Evolutionary conservation across 2,329 filamentous ascomycete species (phyloP).

Genomic region (Xylariales sp.): DNA sequence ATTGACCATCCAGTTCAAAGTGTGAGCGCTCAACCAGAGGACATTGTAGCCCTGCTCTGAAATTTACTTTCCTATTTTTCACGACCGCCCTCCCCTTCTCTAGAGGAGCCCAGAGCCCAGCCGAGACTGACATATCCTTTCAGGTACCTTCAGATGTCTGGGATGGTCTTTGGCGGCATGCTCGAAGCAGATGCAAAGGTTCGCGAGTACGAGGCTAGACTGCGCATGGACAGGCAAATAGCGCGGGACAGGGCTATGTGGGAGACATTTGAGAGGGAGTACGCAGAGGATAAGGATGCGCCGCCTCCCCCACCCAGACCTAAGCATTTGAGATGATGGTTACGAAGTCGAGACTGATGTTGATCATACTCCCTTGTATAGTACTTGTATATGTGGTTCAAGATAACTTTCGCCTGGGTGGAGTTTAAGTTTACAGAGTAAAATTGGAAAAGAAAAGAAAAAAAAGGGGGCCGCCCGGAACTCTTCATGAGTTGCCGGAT

Average conservation of each 20-base stretch:
- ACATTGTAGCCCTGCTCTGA: no score
- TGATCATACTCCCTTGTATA: no score
- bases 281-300: conserved; percentile 40
- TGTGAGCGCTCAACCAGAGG: conserved; percentile 60
- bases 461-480: no score
- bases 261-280: conserved; percentile 62
- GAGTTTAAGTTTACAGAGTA: no score
- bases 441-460: no score
- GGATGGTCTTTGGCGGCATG: conserved; percentile 75
- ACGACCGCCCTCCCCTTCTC: no score
- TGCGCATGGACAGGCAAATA: conserved; percentile 61
- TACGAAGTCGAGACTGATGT: background rate
- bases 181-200: conserved; percentile 70
- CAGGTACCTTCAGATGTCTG: conserved; percentile 81
- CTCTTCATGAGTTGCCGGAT: no score
- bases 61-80: no score
- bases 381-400: background rate
- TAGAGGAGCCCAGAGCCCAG: no score
- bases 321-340: conserved; percentile 14
- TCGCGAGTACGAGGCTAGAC: conserved; percentile 59
- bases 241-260: conserved; percentile 63
- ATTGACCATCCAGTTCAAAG: conserved; percentile 72
- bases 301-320: conserved; percentile 15
- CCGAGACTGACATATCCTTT: no score
- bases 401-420: background rate